These are phyloP conservation scores for Sclerotinia sclerotiorum DNA, from an alignment of 2,329 filamentous ascomycete species.

Conservation along the genomic window DNA sequence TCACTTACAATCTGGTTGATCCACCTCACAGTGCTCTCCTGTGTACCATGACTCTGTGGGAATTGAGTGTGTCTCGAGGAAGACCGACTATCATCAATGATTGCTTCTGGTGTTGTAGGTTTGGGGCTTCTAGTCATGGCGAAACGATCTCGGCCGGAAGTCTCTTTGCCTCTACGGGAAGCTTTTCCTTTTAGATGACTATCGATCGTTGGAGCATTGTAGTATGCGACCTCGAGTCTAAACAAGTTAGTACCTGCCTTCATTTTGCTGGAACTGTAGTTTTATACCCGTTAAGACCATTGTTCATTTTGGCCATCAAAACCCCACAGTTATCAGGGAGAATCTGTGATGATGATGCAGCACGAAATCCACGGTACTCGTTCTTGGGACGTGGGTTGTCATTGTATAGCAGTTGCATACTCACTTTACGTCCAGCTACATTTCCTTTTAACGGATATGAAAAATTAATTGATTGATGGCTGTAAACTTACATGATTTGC, in stretches of 20 bases:
- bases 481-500: slow-evolving; percentile 7
- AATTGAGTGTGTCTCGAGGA: not conserved
- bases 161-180: not conserved
- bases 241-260: not conserved
- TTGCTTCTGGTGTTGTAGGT: not conserved
- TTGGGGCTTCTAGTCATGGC: not conserved
- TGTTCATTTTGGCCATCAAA: not conserved
- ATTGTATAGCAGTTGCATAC: slow-evolving; percentile 30
- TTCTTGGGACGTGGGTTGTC: slow-evolving; percentile 27
- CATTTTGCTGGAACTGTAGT: not conserved
- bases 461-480: not conserved
- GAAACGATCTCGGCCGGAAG: not conserved
- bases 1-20: slow-evolving; percentile 17
- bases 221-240: slow-evolving; percentile 12
- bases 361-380: slow-evolving; percentile 30
- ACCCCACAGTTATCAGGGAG: slow-evolving; percentile 23
- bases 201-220: not conserved
- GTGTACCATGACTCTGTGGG: not conserved
- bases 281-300: slow-evolving; percentile 11
- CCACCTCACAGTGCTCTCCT: slow-evolving; percentile 17
- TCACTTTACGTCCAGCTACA: slow-evolving; percentile 23
- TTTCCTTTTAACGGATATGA: not conserved
- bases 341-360: slow-evolving; percentile 23
- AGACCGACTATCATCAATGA: not conserved
- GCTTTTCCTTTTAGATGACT: not conserved